Evolutionary conservation across 2,329 filamentous ascomycete genomes (phyloP).

Genomic region (Aspergillus quadricinctus): DNA sequence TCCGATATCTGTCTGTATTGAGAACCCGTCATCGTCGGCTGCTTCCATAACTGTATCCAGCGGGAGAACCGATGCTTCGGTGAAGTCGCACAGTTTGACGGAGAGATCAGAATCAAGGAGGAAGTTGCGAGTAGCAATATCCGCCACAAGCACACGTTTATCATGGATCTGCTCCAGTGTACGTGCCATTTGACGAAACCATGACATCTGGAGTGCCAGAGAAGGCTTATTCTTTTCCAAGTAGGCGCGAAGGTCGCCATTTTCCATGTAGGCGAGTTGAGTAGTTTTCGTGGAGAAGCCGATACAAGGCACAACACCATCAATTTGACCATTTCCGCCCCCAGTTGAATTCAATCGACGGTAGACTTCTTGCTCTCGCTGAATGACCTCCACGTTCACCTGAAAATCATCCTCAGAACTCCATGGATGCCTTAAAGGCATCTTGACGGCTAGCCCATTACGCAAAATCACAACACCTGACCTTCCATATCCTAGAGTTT

Average conservation of each 20-base stretch:
- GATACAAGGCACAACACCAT: slow-evolving; percentile 17
- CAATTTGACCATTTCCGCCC: too few relatives aligned
- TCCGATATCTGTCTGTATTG: slow-evolving; percentile 23
- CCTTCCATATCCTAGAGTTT: too few relatives aligned
- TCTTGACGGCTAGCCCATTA: too few relatives aligned
- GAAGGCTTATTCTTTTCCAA: slow-evolving; percentile 14
- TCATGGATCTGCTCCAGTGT: slow-evolving; percentile 23
- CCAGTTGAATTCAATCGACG: too few relatives aligned
- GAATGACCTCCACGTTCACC: too few relatives aligned
- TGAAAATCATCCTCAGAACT: too few relatives aligned
- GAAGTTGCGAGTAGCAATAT: slow-evolving; percentile 28
- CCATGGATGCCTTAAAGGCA: too few relatives aligned
- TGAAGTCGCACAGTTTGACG: slow-evolving; percentile 18
- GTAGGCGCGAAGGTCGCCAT: slow-evolving; percentile 24
- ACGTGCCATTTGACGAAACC: slow-evolving; percentile 21
- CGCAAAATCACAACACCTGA: too few relatives aligned
- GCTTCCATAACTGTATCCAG: slow-evolving; percentile 16
- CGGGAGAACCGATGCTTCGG: slow-evolving; percentile 10
- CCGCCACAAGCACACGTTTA: slow-evolving; percentile 22
- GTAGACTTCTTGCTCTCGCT: too few relatives aligned
- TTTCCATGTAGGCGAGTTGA: slow-evolving; percentile 19
- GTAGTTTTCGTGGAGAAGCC: slow-evolving; percentile 11
- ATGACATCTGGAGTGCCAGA: slow-evolving; percentile 17
- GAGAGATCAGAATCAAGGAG: slow-evolving; percentile 23
- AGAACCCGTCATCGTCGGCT: slow-evolving; percentile 18